These are phyloP conservation scores for Daldinia sp. DNA, from an alignment of 2,329 filamentous ascomycete species.

Conservation along the genomic window DNA sequence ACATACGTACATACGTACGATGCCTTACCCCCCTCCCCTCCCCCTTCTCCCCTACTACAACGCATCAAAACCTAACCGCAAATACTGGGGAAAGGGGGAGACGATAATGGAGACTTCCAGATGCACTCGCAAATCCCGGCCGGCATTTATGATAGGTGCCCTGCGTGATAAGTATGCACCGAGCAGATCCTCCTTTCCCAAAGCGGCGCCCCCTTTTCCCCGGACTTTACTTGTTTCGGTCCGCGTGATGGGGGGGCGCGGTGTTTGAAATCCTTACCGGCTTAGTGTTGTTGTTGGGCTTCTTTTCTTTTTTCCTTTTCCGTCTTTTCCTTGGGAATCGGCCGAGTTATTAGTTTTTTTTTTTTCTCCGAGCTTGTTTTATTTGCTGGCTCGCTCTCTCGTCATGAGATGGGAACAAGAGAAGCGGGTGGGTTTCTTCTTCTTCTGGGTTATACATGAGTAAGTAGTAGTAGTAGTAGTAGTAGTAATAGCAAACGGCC, in stretches of 20 bases:
- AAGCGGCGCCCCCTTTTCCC: conserved; percentile 30
- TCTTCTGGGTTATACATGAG: no score
- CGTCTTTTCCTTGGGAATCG: neutral
- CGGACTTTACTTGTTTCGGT: conserved; percentile 22
- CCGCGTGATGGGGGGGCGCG: conserved; percentile 12
- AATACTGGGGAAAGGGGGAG: conserved; percentile 23
- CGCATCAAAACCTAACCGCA: conserved; percentile 19
- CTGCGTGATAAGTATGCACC: conserved; percentile 28
- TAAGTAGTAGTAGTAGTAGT: no score
- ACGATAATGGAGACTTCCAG: conserved; percentile 14
- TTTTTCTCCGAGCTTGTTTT: neutral
- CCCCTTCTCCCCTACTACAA: neutral
- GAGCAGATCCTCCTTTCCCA: conserved; percentile 38
- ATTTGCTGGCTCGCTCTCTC: conserved; percentile 5
- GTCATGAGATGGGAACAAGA: conserved; percentile 16
- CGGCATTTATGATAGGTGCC: conserved; percentile 43
- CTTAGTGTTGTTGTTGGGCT: neutral
- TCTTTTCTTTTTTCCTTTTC: neutral
- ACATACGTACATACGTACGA: conserved; percentile 7
- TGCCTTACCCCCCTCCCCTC: no score
- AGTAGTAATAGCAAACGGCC: conserved; percentile 8
- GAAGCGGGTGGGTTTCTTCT: neutral
- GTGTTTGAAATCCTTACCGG: conserved; percentile 34
- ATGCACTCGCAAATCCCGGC: conserved; percentile 41
- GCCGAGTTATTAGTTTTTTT: neutral